phyloP scores from a whole-genome alignment of 2,329 filamentous ascomycete genomes.

The Arthrinium puccinioides region DNA sequence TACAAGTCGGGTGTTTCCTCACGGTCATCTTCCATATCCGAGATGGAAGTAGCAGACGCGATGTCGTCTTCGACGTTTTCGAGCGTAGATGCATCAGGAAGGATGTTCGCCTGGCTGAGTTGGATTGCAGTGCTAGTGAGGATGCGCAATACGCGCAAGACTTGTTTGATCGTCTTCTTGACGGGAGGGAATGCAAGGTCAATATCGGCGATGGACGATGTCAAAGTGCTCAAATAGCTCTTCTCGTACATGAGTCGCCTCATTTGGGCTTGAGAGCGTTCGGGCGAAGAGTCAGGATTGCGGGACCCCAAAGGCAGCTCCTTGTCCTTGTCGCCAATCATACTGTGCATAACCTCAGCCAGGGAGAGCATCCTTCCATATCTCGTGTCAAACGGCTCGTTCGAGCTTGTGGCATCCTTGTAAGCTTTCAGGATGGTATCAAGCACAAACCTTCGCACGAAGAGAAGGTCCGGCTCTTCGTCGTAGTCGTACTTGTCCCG shows the following conservation, averaged over 20 bases:
- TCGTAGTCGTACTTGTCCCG: slow-evolving; percentile 59
- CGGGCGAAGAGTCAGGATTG: slow-evolving; percentile 23
- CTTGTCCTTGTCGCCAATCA: slow-evolving; percentile 76
- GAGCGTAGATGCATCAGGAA: slow-evolving; percentile 58
- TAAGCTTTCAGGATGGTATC: slow-evolving; percentile 90
- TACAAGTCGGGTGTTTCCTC: slow-evolving; percentile 97
- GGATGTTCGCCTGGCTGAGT: slow-evolving; percentile 73
- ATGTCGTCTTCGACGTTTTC: slow-evolving; percentile 78
- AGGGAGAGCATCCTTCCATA: slow-evolving; percentile 84
- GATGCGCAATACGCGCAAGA: slow-evolving; percentile 80
- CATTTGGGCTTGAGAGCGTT: slow-evolving; percentile 70
- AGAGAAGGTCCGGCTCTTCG: slow-evolving; percentile 76
- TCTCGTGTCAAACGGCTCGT: slow-evolving; percentile 74
- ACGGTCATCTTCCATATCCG: slow-evolving; percentile 76
- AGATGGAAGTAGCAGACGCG: slow-evolving; percentile 78
- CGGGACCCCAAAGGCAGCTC: slow-evolving; percentile 34
- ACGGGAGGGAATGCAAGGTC: slow-evolving; percentile 91
- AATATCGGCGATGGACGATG: slow-evolving; percentile 87
- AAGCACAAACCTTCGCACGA: slow-evolving; percentile 89
- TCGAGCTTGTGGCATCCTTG: slow-evolving; percentile 74
- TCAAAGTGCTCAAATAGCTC: slow-evolving; percentile 83
- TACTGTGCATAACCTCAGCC: slow-evolving; percentile 85
- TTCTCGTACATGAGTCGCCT: slow-evolving; percentile 98
- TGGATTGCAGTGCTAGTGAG: slow-evolving; percentile 82
- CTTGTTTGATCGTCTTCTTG: slow-evolving; percentile 93